Percentiles rank a stretch among this genome's conserved stretches.
Evolutionary conservation across 768 basidiomycete genomes (phyloP).

Genomic region (Suillus fuscotomentosus): DNA sequence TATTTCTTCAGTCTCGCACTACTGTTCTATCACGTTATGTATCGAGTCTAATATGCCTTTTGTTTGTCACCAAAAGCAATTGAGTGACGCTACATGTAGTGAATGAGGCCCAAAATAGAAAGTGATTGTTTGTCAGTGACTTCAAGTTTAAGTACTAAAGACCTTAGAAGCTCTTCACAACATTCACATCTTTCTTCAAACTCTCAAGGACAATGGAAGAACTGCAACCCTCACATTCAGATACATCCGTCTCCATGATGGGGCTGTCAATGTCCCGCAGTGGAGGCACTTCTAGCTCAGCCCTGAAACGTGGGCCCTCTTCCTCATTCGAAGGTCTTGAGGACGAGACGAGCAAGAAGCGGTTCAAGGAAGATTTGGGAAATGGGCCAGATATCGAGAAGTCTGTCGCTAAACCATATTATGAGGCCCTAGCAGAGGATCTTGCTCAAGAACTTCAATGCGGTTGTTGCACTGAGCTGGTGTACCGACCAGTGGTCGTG

Average conservation of each 20-base stretch:
- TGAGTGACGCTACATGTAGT: background rate
- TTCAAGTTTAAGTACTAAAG: constrained; percentile 1
- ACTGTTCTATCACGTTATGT: background rate
- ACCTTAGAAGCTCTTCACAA: constrained; percentile 7
- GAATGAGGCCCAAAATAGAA: background rate
- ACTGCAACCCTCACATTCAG: constrained; percentile 2
- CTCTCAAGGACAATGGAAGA: constrained; percentile 16
- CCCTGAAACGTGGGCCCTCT: constrained; percentile 62
- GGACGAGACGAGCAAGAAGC: constrained; percentile 53
- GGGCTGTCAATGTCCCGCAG: constrained; percentile 12
- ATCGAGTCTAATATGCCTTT: background rate
- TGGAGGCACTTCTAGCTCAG: constrained; percentile 16
- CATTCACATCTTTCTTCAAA: constrained; percentile 10
- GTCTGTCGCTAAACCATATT: constrained; percentile 19
- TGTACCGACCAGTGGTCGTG: constrained; percentile 80
- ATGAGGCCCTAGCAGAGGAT: constrained; percentile 49
- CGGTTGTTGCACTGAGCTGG: constrained; percentile 80
- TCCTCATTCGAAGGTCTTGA: constrained; percentile 52
- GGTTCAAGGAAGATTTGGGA: constrained; percentile 48
- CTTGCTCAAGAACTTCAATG: constrained; percentile 78
- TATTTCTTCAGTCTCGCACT: background rate
- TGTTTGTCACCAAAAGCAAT: background rate
- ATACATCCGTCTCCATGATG: constrained; percentile 12
- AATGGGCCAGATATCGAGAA: constrained; percentile 10
- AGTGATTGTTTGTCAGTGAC: constrained; percentile 3